Conservation (phyloP, 2,329 filamentous ascomycete species). For the Fusarium coffeatum region DNA sequence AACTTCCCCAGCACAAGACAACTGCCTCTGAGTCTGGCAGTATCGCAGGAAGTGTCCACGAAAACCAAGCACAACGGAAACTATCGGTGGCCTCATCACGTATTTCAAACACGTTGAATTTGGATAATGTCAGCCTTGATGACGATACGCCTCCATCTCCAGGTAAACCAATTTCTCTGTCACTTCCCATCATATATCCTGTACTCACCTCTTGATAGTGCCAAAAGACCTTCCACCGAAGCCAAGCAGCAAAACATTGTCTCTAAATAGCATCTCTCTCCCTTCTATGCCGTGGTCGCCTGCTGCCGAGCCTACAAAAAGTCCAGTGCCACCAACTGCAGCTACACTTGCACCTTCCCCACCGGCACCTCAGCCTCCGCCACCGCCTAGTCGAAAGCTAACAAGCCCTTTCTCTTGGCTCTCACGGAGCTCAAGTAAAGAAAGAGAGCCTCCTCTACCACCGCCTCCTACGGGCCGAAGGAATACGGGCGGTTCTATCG, state of each 20-base stretch:
- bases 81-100: constrained; percentile 57
- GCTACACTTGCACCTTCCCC: constrained; percentile 49
- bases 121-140: constrained; percentile 75
- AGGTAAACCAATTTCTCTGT: constrained; percentile 44
- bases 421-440: constrained; percentile 73
- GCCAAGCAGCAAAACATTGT: constrained; percentile 66
- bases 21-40: constrained; percentile 31
- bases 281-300: constrained; percentile 80
- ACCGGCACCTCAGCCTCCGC: constrained; percentile 48
- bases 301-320: constrained; percentile 63
- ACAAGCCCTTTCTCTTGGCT: constrained; percentile 91
- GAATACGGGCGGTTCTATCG: constrained; percentile 83
- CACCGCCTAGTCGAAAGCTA: constrained; percentile 73
- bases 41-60: constrained; percentile 26
- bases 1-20: constrained; percentile 30
- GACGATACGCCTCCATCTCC: constrained; percentile 55
- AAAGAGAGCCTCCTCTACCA: constrained; percentile 65
- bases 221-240: constrained; percentile 51
- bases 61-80: constrained; percentile 46
- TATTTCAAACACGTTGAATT: constrained; percentile 60
- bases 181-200: neutral
- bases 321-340: constrained; percentile 51
- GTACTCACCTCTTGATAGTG: constrained; percentile 44
- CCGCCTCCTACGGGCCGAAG: constrained; percentile 66
- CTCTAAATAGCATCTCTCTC: constrained; percentile 76